Evolutionary conservation across 2,329 filamentous ascomycete genomes (phyloP).

Genomic region (Chaetomiaceae sp.): DNA sequence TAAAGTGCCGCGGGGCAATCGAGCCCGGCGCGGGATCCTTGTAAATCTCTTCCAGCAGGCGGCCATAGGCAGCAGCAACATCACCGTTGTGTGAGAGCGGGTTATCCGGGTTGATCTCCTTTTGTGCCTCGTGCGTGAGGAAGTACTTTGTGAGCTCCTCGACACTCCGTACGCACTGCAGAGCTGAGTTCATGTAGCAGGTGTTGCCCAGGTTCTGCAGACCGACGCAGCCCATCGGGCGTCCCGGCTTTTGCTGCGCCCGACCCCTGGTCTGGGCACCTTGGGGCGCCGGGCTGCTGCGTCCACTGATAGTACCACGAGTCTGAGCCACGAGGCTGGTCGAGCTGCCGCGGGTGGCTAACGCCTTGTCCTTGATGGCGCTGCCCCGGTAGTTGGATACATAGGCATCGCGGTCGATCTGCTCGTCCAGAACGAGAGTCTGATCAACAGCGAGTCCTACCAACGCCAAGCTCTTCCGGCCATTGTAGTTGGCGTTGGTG

Average conservation of each 20-base stretch:
- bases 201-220: conserved; percentile 92
- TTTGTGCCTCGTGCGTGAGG: conserved; percentile 65
- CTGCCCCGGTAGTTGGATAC: conserved; percentile 47
- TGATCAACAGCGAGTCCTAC: conserved; percentile 68
- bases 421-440: conserved; percentile 79
- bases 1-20: conserved; percentile 76
- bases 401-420: conserved; percentile 55
- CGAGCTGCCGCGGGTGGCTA: conserved; percentile 34
- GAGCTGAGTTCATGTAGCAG: conserved; percentile 97
- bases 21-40: conserved; percentile 61
- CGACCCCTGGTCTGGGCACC: conserved; percentile 67
- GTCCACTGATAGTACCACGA: conserved; percentile 54
- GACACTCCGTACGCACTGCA: conserved; percentile 90
- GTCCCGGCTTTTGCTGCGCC: conserved; percentile 63
- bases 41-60: conserved; percentile 74
- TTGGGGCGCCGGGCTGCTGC: conserved; percentile 62
- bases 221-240: conserved; percentile 72
- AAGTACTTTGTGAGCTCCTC: conserved; percentile 94
- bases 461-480: conserved; percentile 59
- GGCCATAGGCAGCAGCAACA: conserved; percentile 80
- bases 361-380: conserved; percentile 33
- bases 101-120: conserved; percentile 81
- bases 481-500: conserved; percentile 71
- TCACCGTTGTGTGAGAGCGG: conserved; percentile 79
- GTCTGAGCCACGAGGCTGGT: conserved; percentile 33